These are phyloP conservation scores for Colletotrichum cordylinicola DNA, from an alignment of 2,329 filamentous ascomycete species.

Conservation along the genomic window DNA sequence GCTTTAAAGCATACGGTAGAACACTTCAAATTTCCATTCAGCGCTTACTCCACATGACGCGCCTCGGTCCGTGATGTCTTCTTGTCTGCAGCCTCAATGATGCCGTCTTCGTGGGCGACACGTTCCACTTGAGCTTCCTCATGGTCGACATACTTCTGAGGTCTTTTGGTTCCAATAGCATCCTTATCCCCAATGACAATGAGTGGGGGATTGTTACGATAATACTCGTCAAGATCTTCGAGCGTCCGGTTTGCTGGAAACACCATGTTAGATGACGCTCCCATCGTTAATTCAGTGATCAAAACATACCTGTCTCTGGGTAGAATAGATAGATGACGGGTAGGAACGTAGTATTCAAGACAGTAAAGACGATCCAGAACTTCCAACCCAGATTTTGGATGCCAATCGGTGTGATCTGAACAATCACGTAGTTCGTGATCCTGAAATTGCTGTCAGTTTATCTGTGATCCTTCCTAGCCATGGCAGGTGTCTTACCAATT, in stretches of 20 bases:
- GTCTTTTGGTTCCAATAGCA: not conserved
- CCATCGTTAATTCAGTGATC: not conserved
- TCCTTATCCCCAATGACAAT: not conserved
- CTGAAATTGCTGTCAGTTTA: not conserved
- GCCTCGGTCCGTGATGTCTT: not conserved
- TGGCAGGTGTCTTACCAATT: not conserved
- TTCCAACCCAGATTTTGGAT: not conserved
- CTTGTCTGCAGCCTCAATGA: not conserved
- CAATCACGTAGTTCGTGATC: not conserved
- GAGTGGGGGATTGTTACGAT: not conserved
- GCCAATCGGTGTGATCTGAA: not conserved
- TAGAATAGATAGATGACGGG: not conserved
- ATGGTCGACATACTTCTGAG: not conserved
- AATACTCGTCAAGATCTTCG: not conserved
- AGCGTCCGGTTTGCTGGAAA: not conserved
- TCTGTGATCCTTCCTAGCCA: fast-evolving
- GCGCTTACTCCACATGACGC: not conserved
- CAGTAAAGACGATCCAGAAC: not conserved
- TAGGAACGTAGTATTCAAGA: not conserved
- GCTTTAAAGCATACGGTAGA: not conserved
- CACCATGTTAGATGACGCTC: not conserved
- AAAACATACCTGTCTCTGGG: not conserved
- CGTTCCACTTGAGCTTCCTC: not conserved
- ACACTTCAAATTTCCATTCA: not conserved
- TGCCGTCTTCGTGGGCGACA: not conserved